phyloP scores from a whole-genome alignment of 495 filamentous ascomycete species.

The Penicillium robsamsonii region DNA sequence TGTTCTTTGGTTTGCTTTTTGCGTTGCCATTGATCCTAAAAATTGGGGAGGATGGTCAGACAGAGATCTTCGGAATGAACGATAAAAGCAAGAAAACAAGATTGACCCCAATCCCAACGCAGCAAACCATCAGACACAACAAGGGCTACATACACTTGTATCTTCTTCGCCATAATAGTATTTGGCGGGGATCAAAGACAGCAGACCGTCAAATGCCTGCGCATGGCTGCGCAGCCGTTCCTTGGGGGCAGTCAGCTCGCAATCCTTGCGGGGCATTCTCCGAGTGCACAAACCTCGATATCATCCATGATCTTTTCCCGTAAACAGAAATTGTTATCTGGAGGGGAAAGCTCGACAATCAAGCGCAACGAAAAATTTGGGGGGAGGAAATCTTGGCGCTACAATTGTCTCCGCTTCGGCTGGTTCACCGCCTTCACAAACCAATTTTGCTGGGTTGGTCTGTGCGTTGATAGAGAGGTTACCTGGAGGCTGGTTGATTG shows the following conservation, averaged over 20 bases:
- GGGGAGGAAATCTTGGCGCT: slow-evolving; percentile 44
- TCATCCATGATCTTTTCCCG: slow-evolving; percentile 39
- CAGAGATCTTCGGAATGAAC: slow-evolving; percentile 16
- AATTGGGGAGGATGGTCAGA: slow-evolving; percentile 38
- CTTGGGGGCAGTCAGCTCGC: slow-evolving; percentile 36
- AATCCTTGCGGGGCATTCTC: slow-evolving; percentile 6
- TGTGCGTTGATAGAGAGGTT: slow-evolving; percentile 11
- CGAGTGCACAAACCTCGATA: slow-evolving; percentile 43
- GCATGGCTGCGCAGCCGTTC: slow-evolving; percentile 83
- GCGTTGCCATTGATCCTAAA: slow-evolving; percentile 77
- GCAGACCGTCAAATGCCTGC: slow-evolving; percentile 82
- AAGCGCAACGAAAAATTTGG: slow-evolving; percentile 39
- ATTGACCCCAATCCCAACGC: slow-evolving; percentile 9
- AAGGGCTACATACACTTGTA: slow-evolving; percentile 60
- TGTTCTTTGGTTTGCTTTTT: slow-evolving; percentile 87
- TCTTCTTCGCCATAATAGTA: slow-evolving; percentile 86
- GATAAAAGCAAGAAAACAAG: slow-evolving; percentile 4
- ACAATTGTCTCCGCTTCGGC: slow-evolving; percentile 36
- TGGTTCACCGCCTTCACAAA: slow-evolving; percentile 34
- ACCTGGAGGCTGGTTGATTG: not conserved
- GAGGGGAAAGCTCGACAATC: slow-evolving; percentile 12
- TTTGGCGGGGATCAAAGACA: slow-evolving; percentile 91
- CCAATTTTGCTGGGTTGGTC: slow-evolving; percentile 18
- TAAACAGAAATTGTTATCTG: slow-evolving; percentile 15
- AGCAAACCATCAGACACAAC: not conserved